These are phyloP conservation scores for Pseudogymnoascus sp. DNA, from an alignment of 2,329 filamentous ascomycete genomes.

Conservation along the genomic window DNA sequence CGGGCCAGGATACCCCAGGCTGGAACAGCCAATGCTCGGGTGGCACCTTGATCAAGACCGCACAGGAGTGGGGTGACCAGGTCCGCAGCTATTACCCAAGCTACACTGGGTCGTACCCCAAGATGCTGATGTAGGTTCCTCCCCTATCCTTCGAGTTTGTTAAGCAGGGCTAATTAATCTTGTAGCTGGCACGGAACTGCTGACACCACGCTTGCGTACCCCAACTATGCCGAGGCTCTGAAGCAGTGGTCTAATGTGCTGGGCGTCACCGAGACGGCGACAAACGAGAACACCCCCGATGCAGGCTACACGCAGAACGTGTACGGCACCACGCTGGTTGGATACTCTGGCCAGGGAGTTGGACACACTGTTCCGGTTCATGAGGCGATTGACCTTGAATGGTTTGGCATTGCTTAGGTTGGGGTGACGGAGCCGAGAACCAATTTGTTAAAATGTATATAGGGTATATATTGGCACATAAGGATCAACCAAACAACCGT, in stretches of 20 bases:
- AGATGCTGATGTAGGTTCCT: constrained; percentile 27
- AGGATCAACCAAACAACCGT: no score
- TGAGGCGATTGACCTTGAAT: constrained; percentile 23
- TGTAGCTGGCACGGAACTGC: constrained; percentile 31
- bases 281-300: constrained; percentile 21
- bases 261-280: constrained; percentile 17
- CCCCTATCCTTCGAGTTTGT: background rate
- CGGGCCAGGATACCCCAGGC: constrained; percentile 33
- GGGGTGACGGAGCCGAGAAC: background rate
- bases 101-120: constrained; percentile 32
- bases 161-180: background rate
- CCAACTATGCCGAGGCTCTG: constrained; percentile 34
- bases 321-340: constrained; percentile 27
- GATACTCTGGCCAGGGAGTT: constrained; percentile 25
- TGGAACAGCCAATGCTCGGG: constrained; percentile 45
- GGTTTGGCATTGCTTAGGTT: constrained; percentile 15
- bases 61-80: constrained; percentile 40
- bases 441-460: background rate
- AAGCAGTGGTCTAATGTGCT: constrained; percentile 42
- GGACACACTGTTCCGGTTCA: constrained; percentile 27
- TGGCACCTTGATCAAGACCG: constrained; percentile 21
- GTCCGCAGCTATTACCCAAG: constrained; percentile 33
- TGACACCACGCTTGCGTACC: constrained; percentile 32
- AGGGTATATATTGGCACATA: background rate
- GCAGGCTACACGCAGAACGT: constrained; percentile 27